These are phyloP conservation scores for Apostasia ramifera DNA, from an alignment of 106 monocot genomes.

Conservation along the genomic window DNA sequence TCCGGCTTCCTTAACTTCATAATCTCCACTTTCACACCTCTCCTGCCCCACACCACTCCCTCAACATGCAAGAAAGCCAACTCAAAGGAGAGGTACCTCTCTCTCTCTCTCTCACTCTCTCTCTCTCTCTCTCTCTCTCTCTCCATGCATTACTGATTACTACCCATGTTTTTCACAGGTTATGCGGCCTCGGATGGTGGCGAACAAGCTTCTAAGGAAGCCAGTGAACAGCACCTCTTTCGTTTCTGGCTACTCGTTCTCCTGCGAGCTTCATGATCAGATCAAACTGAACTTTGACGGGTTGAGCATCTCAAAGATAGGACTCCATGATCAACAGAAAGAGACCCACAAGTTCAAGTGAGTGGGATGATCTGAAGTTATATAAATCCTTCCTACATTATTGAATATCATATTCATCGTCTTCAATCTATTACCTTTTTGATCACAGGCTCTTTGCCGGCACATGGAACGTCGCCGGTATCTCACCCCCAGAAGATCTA, in stretches of 20 bases:
- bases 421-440: not conserved
- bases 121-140: not conserved
- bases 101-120: not conserved
- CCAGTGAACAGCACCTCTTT: constrained; percentile 26
- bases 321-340: constrained; percentile 13
- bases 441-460: constrained; percentile 44
- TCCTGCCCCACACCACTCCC: too few species aligned
- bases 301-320: not conserved
- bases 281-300: not conserved
- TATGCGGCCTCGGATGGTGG: constrained; percentile 43
- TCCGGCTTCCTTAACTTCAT: too few species aligned
- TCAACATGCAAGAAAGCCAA: too few species aligned
- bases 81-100: too few species aligned
- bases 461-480: constrained; percentile 78
- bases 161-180: constrained; percentile 14
- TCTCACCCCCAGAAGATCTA: constrained; percentile 33
- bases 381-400: not conserved
- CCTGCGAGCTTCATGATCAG: constrained; percentile 6
- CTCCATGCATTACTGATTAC: not conserved
- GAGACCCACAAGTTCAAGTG: constrained; percentile 51
- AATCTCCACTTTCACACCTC: too few species aligned
- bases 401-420: not conserved
- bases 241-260: constrained; percentile 31
- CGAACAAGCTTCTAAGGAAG: constrained; percentile 40
- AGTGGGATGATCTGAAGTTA: not conserved